These are phyloP conservation scores for Suhomyces kilbournensis DNA, from an alignment of 805 yeast species.

Conservation along the genomic window DNA sequence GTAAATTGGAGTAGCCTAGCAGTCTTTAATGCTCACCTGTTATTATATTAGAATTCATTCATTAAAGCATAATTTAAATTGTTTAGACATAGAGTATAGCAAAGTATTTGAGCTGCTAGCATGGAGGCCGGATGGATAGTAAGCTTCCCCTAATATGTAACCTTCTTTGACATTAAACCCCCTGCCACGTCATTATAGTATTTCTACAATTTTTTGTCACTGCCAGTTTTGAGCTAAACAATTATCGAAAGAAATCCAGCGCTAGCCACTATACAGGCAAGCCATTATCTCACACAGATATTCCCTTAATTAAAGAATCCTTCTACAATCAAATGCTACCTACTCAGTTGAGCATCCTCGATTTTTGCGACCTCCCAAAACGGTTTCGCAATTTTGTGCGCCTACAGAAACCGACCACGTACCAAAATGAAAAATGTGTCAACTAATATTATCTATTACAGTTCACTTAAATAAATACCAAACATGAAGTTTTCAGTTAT, in stretches of 20 bases:
- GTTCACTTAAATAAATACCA: background rate
- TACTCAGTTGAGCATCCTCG: background rate
- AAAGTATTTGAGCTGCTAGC: too few species aligned
- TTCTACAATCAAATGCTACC: background rate
- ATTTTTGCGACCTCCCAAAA: background rate
- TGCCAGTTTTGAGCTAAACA: background rate
- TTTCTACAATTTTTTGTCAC: too few species aligned
- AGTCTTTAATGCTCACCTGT: background rate
- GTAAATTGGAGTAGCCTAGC: background rate
- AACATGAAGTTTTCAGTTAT: slow-evolving; percentile 20
- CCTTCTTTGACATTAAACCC: too few species aligned
- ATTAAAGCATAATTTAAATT: too few species aligned
- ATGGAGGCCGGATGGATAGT: too few species aligned
- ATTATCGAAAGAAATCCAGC: too few species aligned
- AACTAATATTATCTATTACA: background rate
- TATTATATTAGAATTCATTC: too few species aligned
- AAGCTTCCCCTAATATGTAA: too few species aligned
- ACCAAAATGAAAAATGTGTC: slow-evolving; percentile 2
- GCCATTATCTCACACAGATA: background rate
- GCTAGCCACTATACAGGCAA: background rate
- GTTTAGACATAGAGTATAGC: too few species aligned
- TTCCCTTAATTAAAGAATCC: background rate
- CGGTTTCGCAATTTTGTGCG: slow-evolving; percentile 2
- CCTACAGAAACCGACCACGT: slow-evolving; percentile 3
- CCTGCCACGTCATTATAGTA: too few species aligned